Base-by-base conservation (phyloP, 2,329 filamentous ascomycete genomes). In the Phialemoniopsis sp. region DNA sequence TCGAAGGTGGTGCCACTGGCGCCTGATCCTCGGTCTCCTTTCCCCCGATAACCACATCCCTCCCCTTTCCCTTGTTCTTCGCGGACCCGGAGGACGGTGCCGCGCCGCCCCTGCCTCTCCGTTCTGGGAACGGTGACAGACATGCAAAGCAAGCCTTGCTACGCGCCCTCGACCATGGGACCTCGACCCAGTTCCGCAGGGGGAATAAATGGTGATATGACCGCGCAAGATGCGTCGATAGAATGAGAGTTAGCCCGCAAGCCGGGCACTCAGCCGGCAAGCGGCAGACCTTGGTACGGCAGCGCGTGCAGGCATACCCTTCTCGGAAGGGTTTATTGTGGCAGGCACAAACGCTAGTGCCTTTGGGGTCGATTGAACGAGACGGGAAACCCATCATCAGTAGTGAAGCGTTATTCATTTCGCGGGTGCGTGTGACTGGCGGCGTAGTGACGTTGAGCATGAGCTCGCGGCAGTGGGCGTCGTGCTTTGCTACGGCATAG, bases 331-430 rank as follows among this genome's bases (percentile, higher is more conserved):
- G 81, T 46, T 82, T 81, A 49, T 87, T 89, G 63, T 97, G 91
- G 57, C 93, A 98, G 5, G 90, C 89, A 60, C 93, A 98, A 45
- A 93, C 80, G 43, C 85, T 89, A 38, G 76, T 67, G 5, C 82
- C 76, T 34, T 71, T 71, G 3, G 80, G 73, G 38, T 88, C 87
- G 13, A 93, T 79, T 3, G 85, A 86, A 29, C 90, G 79, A 6
- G 88, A 94, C 0, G 93, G 93, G 55, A 98, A 98, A 5, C 93
- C 93, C 91, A 98, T 98, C 87, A 95, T 94, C 18, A 98, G 77
- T 31, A 98, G 70, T 39, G 77, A 81, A 2, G 79, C 73, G 8
- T 72, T 72, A 44, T 69, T 73, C 52, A 77, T 72, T 47, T 77
- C 74, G 31, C 66, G 63, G 3, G 82, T 78, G 39, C 87, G 80